Evolutionary conservation across 805 yeast genomes (phyloP).

Genomic region (Tetrapisispora namnaoensis): DNA sequence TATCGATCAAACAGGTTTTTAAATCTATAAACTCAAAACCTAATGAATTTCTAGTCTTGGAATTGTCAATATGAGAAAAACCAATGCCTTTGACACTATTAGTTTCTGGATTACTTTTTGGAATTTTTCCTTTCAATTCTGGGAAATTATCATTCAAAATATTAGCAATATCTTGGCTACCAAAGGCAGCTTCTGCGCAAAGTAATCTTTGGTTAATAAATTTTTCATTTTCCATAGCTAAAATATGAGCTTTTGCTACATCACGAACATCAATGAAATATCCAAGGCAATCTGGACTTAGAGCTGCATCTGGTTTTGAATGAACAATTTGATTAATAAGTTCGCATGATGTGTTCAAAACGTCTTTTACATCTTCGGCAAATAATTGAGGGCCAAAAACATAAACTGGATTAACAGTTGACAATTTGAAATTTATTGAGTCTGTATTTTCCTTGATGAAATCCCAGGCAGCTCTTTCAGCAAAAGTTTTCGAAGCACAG

Average conservation of each 20-base stretch:
- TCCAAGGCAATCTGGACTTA: slow-evolving; percentile 4
- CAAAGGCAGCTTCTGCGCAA: slow-evolving; percentile 17
- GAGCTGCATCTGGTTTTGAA: slow-evolving; percentile 9
- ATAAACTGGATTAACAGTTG: slow-evolving; percentile 35
- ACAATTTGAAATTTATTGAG: slow-evolving; percentile 31
- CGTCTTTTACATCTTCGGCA: slow-evolving; percentile 28
- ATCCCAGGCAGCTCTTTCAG: slow-evolving; percentile 51
- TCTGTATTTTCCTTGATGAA: slow-evolving; percentile 32
- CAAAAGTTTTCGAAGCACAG: slow-evolving; percentile 40
- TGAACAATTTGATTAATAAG: slow-evolving; percentile 24
- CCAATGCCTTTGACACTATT: slow-evolving; percentile 4
- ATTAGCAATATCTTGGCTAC: slow-evolving; percentile 23
- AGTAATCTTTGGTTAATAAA: slow-evolving; percentile 29
- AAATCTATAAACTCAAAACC: slow-evolving; percentile 18
- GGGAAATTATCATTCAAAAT: slow-evolving; percentile 34
- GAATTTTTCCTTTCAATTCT: slow-evolving; percentile 35
- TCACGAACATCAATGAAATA: slow-evolving; percentile 49
- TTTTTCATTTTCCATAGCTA: slow-evolving; percentile 36
- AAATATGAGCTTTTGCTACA: slow-evolving; percentile 49
- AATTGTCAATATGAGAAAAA: slow-evolving; percentile 8
- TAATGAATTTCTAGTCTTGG: slow-evolving; percentile 14
- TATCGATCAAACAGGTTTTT: slow-evolving; percentile 16
- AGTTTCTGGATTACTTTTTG: slow-evolving; percentile 30
- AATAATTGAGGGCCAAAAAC: slow-evolving; percentile 46
- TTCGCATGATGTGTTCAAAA: slow-evolving; percentile 32